Evolutionary conservation across 495 filamentous ascomycete species (phyloP), one percentile per base, ranked within the genome.

Genomic region (Wilcoxina mikolae): DNA sequence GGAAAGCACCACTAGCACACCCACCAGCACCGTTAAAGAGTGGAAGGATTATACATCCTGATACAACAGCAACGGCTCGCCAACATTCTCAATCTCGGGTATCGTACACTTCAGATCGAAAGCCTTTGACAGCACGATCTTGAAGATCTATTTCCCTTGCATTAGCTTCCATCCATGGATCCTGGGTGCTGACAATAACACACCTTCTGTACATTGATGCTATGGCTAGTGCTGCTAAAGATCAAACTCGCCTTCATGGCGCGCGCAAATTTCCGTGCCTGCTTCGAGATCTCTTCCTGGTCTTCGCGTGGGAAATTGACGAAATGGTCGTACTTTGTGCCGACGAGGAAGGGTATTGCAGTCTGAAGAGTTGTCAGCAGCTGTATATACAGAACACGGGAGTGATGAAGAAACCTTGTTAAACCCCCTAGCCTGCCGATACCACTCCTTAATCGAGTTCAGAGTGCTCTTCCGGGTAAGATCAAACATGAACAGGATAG

Each of bases 361-460:
- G 93, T 98, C 76, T 65, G 41, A 7, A n/a, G 22, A 31, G 12
- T 10, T 31, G 47, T 51, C 31, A 51, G 47, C 47, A n/a, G n/a
- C n/a, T n/a, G n/a, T n/a, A n/a, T 35, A 7, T 15, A 35, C 31
- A 45, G 7, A 45, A 45, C 42, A n/a, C 42, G 12, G 31, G 5
- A 43, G 7, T 20, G 20, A 20, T 10, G 24, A 15, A 54, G n/a
- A 39, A 23, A 65, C 62, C 55, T 96, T 96, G 76, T 98, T 98
- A 72, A 98, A 98, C 0, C 91, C 91, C 47, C 91, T 80, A 17
- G 93, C 91, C 69, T 98, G 91, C 41, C 91, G 80, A 67, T 98
- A 98, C 91, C 91, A 98, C 69, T 98, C 91, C 75, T 96, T 98
- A 74, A 98, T 95, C 38, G 85, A 91, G 69, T 98, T 98, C 55